These are phyloP conservation scores for Singerocomus rubriflavus DNA, from an alignment of 1,284 basidiomycete species.

Conservation along the genomic window DNA sequence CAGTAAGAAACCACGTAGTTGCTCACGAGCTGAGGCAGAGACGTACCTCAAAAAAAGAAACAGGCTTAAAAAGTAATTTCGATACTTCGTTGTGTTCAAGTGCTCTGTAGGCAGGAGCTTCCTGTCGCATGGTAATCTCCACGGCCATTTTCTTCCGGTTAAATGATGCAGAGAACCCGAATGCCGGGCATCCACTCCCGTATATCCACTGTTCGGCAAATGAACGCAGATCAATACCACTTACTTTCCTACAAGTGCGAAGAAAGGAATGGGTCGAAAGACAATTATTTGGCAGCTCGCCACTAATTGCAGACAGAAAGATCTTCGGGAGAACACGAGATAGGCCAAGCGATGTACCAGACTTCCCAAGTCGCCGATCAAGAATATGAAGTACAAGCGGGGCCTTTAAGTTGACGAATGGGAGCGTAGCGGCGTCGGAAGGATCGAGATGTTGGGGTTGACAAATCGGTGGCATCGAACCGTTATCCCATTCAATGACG, in stretches of 20 bases:
- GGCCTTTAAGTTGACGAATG: conserved; percentile 94
- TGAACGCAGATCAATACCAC: conserved; percentile 82
- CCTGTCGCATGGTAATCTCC: conserved; percentile 92
- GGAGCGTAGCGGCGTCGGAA: conserved; percentile 70
- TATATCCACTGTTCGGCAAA: conserved; percentile 99
- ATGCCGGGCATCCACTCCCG: conserved; percentile 93
- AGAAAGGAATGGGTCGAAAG: conserved; percentile 92
- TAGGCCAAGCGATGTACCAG: conserved; percentile 91
- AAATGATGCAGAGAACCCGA: conserved; percentile 88
- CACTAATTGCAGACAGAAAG: conserved; percentile 91
- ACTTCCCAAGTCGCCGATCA: conserved; percentile 90
- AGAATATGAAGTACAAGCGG: conserved; percentile 96
- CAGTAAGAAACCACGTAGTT: conserved; percentile 7
- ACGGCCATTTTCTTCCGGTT: conserved; percentile 98
- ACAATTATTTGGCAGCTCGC: conserved; percentile 83
- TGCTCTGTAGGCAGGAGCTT: conserved; percentile 71
- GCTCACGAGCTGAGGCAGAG: background rate
- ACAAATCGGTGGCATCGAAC: conserved; percentile 90
- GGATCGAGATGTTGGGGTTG: conserved; percentile 85
- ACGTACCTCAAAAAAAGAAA: conserved; percentile 80
- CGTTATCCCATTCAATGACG: conserved; percentile 86
- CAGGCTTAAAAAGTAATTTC: conserved; percentile 74
- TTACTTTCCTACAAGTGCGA: conserved; percentile 90
- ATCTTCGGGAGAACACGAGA: conserved; percentile 94
- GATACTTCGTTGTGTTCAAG: conserved; percentile 68